Base-by-base conservation (phyloP, 208 protist genomes). In the Crithidia sp. region DNA sequence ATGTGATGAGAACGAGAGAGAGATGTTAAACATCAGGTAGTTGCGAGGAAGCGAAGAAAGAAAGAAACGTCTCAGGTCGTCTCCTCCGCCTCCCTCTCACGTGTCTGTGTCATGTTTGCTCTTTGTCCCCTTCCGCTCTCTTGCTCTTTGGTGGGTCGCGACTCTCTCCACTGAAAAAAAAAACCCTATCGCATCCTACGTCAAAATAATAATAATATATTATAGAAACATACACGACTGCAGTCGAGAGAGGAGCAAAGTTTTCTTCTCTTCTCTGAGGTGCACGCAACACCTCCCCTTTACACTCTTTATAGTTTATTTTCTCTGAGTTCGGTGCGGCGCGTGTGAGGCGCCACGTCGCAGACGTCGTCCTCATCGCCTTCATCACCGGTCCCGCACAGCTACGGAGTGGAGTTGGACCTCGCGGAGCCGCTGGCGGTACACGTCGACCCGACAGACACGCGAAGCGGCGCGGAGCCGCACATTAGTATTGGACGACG, bases 391-490 rank as follows among this genome's bases (percentile, higher is more conserved):
- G n/a, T 19, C 39, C 45, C 28, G 60, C 45, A 43, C 62, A 49
- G 57, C 49, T 67, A 67, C 62, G 62, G 62, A 13, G 62, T 67
- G 7, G 62, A 57, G 37, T 49, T 55, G 16, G 50, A 67, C 62
- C 5, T 43, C 45, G 62, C 50, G n/a, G 62, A 67, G 44, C 44
- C 4, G 44, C 41, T n/a, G 40, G 52, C 52, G 28, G 28, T 28
- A 28, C 28, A 28, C 28, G 28, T 28, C 28, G 28, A 28, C 28
- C 28, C 28, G 28, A 28, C 28, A 28, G 28, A 28, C 28, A 28
- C 28, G 1, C 28, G 28, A 28, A 28, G 28, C 28, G 28, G 28
- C 28, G 28, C 28, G 28, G 28, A 28, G 28, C 28, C 28, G 28
- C 28, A 28, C 28, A 28, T 28, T 28, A 28, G 28, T 28, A 28